Conservation (phyloP, 352 stramenopile species). For the Pythium apleroticum region DNA sequence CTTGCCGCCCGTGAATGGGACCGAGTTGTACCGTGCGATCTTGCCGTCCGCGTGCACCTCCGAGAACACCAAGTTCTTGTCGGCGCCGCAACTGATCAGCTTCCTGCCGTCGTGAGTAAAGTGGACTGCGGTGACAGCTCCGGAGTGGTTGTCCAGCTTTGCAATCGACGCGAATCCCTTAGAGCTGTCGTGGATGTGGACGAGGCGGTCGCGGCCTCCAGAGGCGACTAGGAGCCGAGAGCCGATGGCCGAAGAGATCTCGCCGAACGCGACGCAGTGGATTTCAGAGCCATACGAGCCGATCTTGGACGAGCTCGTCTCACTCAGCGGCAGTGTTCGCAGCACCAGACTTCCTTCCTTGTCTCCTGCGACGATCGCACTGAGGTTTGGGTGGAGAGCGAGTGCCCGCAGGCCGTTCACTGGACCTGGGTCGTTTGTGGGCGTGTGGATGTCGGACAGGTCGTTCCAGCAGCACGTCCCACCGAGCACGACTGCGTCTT, state of each 20-base stretch:
- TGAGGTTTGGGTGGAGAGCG: constrained; percentile 54
- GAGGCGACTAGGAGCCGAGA: constrained; percentile 55
- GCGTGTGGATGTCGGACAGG: constrained; percentile 44
- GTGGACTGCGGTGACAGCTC: constrained; percentile 55
- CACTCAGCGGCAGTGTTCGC: constrained; percentile 40
- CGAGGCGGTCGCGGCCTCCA: constrained; percentile 72
- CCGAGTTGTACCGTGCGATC: constrained; percentile 44
- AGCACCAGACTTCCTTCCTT: constrained; percentile 68
- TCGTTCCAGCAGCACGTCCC: constrained; percentile 51
- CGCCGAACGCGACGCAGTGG: constrained; percentile 58
- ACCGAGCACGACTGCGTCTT: constrained; percentile 44
- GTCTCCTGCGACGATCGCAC: constrained; percentile 67
- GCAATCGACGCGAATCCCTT: constrained; percentile 33
- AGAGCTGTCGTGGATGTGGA: constrained; percentile 78
- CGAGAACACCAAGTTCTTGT: constrained; percentile 75
- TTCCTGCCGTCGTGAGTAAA: constrained; percentile 74
- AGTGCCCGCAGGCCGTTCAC: constrained; percentile 50
- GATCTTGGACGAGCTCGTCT: constrained; percentile 35
- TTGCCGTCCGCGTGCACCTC: constrained; percentile 40
- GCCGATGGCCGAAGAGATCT: constrained; percentile 13
- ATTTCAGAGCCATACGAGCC: constrained; percentile 73
- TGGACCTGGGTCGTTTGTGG: constrained; percentile 29
- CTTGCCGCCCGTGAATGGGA: constrained; percentile 61
- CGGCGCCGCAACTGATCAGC: constrained; percentile 62
- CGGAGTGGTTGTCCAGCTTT: constrained; percentile 82